These are phyloP conservation scores for Colletotrichum liaoningense DNA, from an alignment of 2,329 filamentous ascomycete genomes.

Conservation along the genomic window DNA sequence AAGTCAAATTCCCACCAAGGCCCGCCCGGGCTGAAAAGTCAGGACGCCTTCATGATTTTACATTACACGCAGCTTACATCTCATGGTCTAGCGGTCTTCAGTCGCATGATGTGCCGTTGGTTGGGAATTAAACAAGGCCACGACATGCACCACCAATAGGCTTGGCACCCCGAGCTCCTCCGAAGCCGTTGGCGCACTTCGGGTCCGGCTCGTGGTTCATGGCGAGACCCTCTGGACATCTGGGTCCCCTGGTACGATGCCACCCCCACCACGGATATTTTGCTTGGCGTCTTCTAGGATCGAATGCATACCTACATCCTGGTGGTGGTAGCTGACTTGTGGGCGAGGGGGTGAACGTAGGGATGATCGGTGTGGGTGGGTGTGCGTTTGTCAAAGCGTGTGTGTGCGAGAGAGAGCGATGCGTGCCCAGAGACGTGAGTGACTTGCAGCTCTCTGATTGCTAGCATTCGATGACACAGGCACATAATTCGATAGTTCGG, in stretches of 20 bases:
- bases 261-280: conserved; percentile 30
- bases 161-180: conserved; percentile 26
- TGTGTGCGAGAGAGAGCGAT: neutral
- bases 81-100: neutral
- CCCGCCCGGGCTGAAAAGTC: conserved; percentile 12
- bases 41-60: conserved; percentile 9
- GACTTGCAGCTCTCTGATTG: conserved; percentile 29
- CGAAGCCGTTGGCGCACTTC: conserved; percentile 22
- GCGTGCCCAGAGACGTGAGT: neutral
- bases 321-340: neutral
- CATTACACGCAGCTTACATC: conserved; percentile 13
- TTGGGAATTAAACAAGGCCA: conserved; percentile 11
- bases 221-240: neutral
- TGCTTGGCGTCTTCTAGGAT: conserved; percentile 29
- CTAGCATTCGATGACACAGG: conserved; percentile 23
- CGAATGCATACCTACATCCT: conserved; percentile 2
- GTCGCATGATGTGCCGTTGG: conserved; percentile 1
- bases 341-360: conserved; percentile 18
- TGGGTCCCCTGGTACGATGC: conserved; percentile 25
- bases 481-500: conserved; percentile 25
- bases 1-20: conserved; percentile 26
- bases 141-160: neutral
- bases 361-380: conserved; percentile 6
- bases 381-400: neutral
- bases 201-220: conserved; percentile 21